Evolutionary conservation across 2,329 filamentous ascomycete species (phyloP).

Genomic region (Ustulina deusta): DNA sequence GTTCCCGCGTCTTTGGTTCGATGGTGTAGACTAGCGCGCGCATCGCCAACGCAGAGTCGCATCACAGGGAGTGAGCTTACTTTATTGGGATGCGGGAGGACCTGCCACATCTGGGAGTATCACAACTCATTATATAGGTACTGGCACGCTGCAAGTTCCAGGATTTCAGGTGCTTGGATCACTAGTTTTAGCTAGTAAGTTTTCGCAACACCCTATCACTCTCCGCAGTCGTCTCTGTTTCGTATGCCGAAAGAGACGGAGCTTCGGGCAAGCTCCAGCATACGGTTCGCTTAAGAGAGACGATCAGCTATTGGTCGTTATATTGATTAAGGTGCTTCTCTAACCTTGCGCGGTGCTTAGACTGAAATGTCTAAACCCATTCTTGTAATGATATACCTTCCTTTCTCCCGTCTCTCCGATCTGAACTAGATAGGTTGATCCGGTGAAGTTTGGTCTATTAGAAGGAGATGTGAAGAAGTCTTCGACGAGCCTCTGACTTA

Average conservation of each 20-base stretch:
- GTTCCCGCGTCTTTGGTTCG: constrained; percentile 31
- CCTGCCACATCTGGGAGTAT: constrained; percentile 27
- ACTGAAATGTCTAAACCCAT: constrained; percentile 35
- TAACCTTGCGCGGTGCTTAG: constrained; percentile 35
- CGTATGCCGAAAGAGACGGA: constrained; percentile 28
- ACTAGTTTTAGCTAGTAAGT: constrained; percentile 1
- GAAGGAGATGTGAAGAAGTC: constrained; percentile 35
- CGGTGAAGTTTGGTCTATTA: constrained; percentile 29
- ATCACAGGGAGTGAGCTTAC: constrained; percentile 17
- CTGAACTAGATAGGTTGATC: constrained; percentile 39
- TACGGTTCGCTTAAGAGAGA: constrained; percentile 31
- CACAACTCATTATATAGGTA: constrained; percentile 21
- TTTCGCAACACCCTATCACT: constrained; percentile 4
- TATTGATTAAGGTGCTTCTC: background rate
- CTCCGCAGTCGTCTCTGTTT: constrained; percentile 9
- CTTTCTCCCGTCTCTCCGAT: constrained; percentile 32
- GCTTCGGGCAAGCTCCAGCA: constrained; percentile 37
- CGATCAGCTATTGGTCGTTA: constrained; percentile 12
- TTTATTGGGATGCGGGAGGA: constrained; percentile 31
- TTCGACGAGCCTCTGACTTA: constrained; percentile 40
- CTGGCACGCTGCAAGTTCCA: constrained; percentile 25
- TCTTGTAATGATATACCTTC: constrained; percentile 35
- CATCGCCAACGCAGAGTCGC: constrained; percentile 25
- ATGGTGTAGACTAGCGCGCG: constrained; percentile 11
- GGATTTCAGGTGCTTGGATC: constrained; percentile 20